A percentile compares a stretch with the other conserved stretches of the same genome.
Conservation (phyloP, 192 early-diverging fungal species). For the Entomortierella beljakovae region DNA sequence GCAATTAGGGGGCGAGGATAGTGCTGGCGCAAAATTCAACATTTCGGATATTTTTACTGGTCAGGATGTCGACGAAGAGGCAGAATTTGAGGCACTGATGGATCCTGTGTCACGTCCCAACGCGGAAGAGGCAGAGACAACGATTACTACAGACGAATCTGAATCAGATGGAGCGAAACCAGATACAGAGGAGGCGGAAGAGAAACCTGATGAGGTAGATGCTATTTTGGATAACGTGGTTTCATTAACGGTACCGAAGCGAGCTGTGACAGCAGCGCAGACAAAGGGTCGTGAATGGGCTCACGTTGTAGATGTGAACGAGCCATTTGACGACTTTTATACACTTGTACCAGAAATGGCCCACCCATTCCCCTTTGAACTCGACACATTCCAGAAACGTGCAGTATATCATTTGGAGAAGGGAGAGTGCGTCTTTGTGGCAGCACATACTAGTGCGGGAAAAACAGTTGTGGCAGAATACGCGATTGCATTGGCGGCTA, state of each 20-base stretch:
- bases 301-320: slow-evolving; percentile 89
- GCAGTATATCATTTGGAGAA: slow-evolving; percentile 97
- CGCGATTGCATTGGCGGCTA: slow-evolving; percentile 91
- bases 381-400: slow-evolving; percentile 97
- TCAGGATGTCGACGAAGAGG: slow-evolving; percentile 36
- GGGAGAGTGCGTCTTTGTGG: slow-evolving; percentile 96
- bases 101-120: slow-evolving; percentile 23
- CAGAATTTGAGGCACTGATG: slow-evolving; percentile 40
- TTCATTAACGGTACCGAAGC: slow-evolving; percentile 12
- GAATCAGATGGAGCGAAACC: not conserved
- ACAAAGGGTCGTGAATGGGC: slow-evolving; percentile 83
- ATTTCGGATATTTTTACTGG: slow-evolving; percentile 54
- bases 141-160: not conserved
- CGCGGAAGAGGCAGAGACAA: not conserved
- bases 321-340: slow-evolving; percentile 90
- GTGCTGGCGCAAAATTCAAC: slow-evolving; percentile 28
- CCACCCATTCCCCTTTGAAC: slow-evolving; percentile 90
- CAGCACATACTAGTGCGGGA: slow-evolving; percentile 98
- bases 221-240: slow-evolving; percentile 33
- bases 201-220: slow-evolving; percentile 35
- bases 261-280: slow-evolving; percentile 15
- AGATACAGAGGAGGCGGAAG: not conserved
- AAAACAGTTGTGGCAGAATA: slow-evolving; percentile 99
- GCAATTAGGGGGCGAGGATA: slow-evolving; percentile 3
- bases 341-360: slow-evolving; percentile 93